Evolutionary conservation across 169 alveolate species (phyloP), one percentile per base, ranked within the genome.

Genomic region (Pseudocohnilembus persalinus): DNA sequence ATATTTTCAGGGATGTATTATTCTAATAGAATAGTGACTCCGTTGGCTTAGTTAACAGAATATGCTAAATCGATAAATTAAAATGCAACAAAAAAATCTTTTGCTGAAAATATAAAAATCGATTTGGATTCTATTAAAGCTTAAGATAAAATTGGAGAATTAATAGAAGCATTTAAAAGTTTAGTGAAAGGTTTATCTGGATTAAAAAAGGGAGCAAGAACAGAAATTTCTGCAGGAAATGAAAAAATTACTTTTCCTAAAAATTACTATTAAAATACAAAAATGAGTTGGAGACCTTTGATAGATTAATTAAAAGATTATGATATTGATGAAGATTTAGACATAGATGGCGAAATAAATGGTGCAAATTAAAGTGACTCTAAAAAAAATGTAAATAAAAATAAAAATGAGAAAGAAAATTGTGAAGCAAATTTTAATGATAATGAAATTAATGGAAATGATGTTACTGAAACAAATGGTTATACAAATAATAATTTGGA

Each of bases 201-300:
- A 1, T 81, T 81, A 68, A 81, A 81, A 28, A 81, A 81, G 35
- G 84, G 84, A 28, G 84, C 84, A 27, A 34, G 84, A 31, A 79
- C 84, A 26, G 84, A 79, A 79, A 79, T 79, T 68, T 68, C 84
- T 1, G 84, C 84, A 35, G 84, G 84, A 29, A 79, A 79, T 79
- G 84, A 79, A 79, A 79, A 79, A 31, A 79, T 79, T 49, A 79
- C 35, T 29, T 79, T 79, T 73, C 84, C 84, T 28, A 79, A 35
- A 63, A 79, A 79, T 72, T 79, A 34, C 84, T 79, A 79, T 20
- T 63, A 79, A 34, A 73, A 73, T 0, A 79, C 84, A n/a, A 79
- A 63, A 31, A 79, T 79, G 84, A 79, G 49, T 28, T 79, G 84
- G 84, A 79, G 84, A 64, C 49, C 35, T 79, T 49, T 79, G 29